phyloP scores from a whole-genome alignment of 495 filamentous ascomycete species.

The Apodospora peruviana region DNA sequence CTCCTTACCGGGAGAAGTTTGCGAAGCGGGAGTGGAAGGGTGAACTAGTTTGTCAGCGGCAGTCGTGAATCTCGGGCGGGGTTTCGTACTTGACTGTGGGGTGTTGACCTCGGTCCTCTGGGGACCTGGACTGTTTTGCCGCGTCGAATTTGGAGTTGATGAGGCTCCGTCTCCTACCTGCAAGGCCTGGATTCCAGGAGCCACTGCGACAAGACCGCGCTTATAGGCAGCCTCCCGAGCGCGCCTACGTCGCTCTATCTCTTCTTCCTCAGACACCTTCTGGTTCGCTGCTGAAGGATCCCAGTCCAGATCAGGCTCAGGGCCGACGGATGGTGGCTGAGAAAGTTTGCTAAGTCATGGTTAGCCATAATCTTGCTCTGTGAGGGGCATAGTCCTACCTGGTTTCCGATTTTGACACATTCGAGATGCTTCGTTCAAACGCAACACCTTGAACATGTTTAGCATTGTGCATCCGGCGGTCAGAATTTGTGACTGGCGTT shows the following conservation, averaged over 20 bases:
- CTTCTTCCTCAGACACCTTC: conserved; percentile 53
- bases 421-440: conserved; percentile 44
- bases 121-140: conserved; percentile 30
- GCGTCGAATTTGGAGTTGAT: conserved; percentile 48
- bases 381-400: conserved; percentile 7
- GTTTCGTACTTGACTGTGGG: conserved; percentile 35
- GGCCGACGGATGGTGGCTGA: conserved; percentile 4
- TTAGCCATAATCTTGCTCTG: conserved; percentile 10
- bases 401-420: conserved; percentile 19
- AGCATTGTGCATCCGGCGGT: conserved; percentile 55
- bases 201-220: conserved; percentile 67
- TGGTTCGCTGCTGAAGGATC: conserved; percentile 56
- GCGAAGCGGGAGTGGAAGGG: conserved; percentile 27
- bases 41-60: conserved; percentile 15
- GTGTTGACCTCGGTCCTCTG: conserved; percentile 33
- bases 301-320: conserved; percentile 31
- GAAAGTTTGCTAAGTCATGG: not conserved
- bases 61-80: not conserved
- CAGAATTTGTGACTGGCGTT: conserved; percentile 25
- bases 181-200: conserved; percentile 72
- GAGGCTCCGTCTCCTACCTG: conserved; percentile 54
- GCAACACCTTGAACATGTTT: conserved; percentile 57
- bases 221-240: conserved; percentile 81
- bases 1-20: conserved; percentile 29
- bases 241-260: conserved; percentile 81